Conservation (phyloP, 2,329 filamentous ascomycete species). For the Thielaviopsis populi region DNA sequence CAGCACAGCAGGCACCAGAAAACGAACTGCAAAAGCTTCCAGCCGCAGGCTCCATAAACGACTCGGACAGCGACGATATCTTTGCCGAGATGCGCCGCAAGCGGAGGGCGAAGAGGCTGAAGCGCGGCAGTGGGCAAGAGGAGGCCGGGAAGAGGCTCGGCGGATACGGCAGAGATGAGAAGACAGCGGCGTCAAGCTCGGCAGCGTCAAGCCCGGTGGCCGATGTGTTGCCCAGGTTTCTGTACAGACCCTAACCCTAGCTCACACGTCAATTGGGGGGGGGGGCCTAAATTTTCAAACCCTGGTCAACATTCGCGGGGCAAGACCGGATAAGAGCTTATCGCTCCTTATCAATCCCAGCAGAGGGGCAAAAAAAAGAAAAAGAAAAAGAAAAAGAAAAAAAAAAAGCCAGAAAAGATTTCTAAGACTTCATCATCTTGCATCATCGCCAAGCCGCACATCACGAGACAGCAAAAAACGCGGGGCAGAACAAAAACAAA, state of each 20-base stretch:
- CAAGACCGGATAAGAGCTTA: slow-evolving; percentile 14
- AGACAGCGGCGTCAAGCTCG: no score
- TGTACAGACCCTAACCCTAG: neutral
- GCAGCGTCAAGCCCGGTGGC: no score
- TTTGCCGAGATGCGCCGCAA: slow-evolving; percentile 6
- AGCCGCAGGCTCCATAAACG: neutral
- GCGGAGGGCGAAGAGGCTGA: neutral
- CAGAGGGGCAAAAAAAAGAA: slow-evolving; percentile 13
- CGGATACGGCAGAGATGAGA: neutral
- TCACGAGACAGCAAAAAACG: neutral
- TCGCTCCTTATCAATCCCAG: slow-evolving; percentile 13
- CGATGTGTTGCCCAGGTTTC: neutral
- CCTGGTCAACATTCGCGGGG: slow-evolving; percentile 7
- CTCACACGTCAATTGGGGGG: neutral
- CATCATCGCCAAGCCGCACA: neutral
- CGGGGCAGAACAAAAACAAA: neutral
- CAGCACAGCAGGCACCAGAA: neutral
- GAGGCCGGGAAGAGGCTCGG: neutral
- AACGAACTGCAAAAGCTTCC: neutral
- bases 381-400: no score
- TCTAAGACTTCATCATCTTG: slow-evolving; percentile 12
- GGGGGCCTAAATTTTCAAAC: neutral
- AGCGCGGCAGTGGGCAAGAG: slow-evolving; percentile 6
- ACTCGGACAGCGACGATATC: slow-evolving; percentile 4
- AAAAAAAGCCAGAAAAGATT: slow-evolving; percentile 8